Evolutionary conservation across 352 stramenopile species (phyloP), one percentile per base, ranked within the genome.

Genomic region (Phytopythium helicoides): DNA sequence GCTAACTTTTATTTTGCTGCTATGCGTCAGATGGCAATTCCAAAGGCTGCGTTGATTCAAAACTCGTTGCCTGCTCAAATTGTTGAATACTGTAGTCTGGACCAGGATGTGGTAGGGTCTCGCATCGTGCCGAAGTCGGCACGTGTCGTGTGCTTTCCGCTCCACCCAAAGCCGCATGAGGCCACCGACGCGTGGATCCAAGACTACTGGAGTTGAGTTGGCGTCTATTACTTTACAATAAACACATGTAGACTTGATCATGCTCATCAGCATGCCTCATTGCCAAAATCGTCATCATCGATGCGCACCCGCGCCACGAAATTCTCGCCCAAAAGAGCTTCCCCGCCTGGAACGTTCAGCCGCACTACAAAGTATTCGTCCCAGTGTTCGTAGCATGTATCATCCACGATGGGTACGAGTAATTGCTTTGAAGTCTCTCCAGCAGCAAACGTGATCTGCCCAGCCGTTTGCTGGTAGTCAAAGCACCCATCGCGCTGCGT

Each of bases 401-500:
- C 94, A 56, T 99, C 92, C 47, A 98, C 89, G 34, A 98, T 88
- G n/a, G 79, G 71, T 23, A 98, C 75, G 12, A 80, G 81, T 54
- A 98, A 86, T 44, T 94, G 77, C 25, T 88, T 88, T 44, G 85
- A 83, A 7, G 71, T 87, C 46, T 97, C 87, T 1, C 91, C 91
- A 0, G 73, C 68, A 15, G 81, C 74, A 47, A 99, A 98, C 10
- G 87, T 97, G 8, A 98, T 46, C 45, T 96, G 80, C 3, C 95
- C 95, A 6, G 78, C 71, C 7, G 47, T 68, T 41, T 93, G 83
- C 52, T 86, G 79, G 45, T 93, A 95, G 55, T 93, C 80, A 16
- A 60, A 72, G 58, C 82, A 95, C 22, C 73, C 75, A 34, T 40
- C 55, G 12, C 85, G 82, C 53, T 81, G 69, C 1, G 68, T 88